Percentiles rank a stretch among this genome's conserved stretches.
Conservation (phyloP, 192 early-diverging fungal genomes). For the Coemansia sp. region DNA sequence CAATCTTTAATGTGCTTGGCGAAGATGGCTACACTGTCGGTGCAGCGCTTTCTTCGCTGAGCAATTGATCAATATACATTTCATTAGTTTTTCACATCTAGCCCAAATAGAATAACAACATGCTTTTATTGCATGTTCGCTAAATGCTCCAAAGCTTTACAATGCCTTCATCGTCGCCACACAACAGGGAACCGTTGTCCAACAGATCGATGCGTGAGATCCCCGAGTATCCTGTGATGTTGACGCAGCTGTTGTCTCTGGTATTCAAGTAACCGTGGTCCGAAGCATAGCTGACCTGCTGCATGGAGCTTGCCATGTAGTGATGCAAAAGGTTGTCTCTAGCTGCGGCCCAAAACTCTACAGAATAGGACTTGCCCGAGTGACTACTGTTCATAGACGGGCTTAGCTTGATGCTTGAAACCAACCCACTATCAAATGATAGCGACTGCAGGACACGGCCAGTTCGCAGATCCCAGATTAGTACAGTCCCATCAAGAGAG, state of each 20-base stretch:
- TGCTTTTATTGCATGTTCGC: background rate
- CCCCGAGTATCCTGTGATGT: conserved; percentile 7
- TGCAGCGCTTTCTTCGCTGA: conserved; percentile 34
- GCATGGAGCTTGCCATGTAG: conserved; percentile 64
- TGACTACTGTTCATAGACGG: conserved; percentile 13
- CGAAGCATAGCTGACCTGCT: conserved; percentile 55
- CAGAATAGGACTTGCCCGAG: conserved; percentile 48
- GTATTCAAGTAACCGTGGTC: conserved; percentile 40
- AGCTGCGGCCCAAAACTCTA: conserved; percentile 59
- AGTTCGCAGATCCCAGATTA: conserved; percentile 78
- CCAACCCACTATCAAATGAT: conserved; percentile 53
- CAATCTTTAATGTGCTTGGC: conserved; percentile 36
- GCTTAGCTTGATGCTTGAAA: conserved; percentile 38
- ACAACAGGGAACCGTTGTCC: conserved; percentile 45
- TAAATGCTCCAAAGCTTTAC: conserved; percentile 67
- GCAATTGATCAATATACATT: conserved; percentile 5
- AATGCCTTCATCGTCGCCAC: conserved; percentile 63
- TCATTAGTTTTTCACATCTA: background rate
- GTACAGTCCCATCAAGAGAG: conserved; percentile 62
- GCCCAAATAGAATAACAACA: background rate
- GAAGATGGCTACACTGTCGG: conserved; percentile 45
- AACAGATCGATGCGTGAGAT: conserved; percentile 14
- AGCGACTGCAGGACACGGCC: conserved; percentile 62
- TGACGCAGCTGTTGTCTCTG: conserved; percentile 39
- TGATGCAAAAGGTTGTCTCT: conserved; percentile 52